A percentile compares a stretch with the other conserved stretches of the same genome.
phyloP scores from a whole-genome alignment of 441 rosid genomes.

The Adansonia gregorii region DNA sequence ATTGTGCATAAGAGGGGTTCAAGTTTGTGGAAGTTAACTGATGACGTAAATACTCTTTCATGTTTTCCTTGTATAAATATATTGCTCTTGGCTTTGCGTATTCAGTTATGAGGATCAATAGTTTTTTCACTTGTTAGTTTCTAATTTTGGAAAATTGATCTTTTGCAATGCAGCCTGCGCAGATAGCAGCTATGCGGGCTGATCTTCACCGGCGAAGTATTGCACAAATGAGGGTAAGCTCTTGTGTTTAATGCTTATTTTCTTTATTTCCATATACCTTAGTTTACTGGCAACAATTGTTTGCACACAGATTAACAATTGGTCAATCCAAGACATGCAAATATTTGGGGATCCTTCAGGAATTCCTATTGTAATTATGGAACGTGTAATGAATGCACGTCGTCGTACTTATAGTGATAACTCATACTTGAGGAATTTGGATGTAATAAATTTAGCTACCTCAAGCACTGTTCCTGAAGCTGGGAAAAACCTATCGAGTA shows the following conservation, averaged over 20 bases:
- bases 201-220: constrained; percentile 96
- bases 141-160: constrained; percentile 27
- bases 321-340: constrained; percentile 86
- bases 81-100: constrained; percentile 14
- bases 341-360: constrained; percentile 78
- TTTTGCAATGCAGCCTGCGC: constrained; percentile 65
- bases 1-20: constrained; percentile 60
- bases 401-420: constrained; percentile 74
- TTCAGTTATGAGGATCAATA: constrained; percentile 11
- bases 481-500: constrained; percentile 36
- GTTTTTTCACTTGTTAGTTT: constrained; percentile 25
- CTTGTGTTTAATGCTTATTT: constrained; percentile 11
- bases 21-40: constrained; percentile 64
- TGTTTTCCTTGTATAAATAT: constrained; percentile 7
- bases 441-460: constrained; percentile 48
- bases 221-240: constrained; percentile 85
- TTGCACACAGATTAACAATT: constrained; percentile 76
- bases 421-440: constrained; percentile 67
- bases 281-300: constrained; percentile 18
- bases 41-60: constrained; percentile 53
- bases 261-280: constrained; percentile 14
- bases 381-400: constrained; percentile 80
- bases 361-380: constrained; percentile 79
- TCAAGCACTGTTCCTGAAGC: constrained; percentile 36
- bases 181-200: constrained; percentile 77